phyloP scores from a whole-genome alignment of 208 protist species.

The Acanthamoeba culbertsoni region DNA sequence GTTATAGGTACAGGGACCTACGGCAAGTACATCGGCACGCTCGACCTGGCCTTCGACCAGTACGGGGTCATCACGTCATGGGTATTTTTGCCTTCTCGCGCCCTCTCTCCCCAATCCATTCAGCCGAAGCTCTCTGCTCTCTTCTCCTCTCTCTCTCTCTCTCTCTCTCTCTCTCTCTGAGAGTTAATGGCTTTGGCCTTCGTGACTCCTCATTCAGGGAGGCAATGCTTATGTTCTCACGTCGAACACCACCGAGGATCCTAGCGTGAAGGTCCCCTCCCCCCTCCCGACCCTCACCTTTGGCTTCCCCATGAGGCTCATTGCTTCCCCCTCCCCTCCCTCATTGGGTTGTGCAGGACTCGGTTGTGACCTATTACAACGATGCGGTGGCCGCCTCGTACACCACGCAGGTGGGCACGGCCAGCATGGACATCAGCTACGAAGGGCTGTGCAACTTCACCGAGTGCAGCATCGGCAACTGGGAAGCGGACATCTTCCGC shows the following conservation, averaged over 20 bases:
- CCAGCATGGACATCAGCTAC: not conserved
- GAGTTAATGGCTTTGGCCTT: no score
- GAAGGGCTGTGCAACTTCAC: not conserved
- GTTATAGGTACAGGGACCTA: not conserved
- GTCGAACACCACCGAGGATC: not conserved
- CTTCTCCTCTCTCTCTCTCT: no score
- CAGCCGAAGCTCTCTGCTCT: no score
- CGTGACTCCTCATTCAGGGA: not conserved
- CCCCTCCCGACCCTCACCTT: no score
- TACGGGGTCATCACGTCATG: conserved; percentile 1
- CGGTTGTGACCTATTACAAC: not conserved
- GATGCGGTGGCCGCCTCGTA: not conserved
- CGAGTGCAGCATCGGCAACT: not conserved
- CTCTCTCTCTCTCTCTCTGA: no score
- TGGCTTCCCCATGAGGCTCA: no score
- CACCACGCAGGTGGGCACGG: not conserved
- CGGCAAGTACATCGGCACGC: conserved; percentile 15
- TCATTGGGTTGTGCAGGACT: not conserved
- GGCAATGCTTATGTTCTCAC: not conserved
- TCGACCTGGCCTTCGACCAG: not conserved
- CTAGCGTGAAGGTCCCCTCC: not conserved
- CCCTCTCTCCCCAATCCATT: not conserved
- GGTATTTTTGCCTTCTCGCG: not conserved
- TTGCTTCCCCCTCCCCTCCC: no score
- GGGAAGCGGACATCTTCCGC: not conserved